phyloP scores from a whole-genome alignment of 352 stramenopile genomes.

The Phytophthora melonis region DNA sequence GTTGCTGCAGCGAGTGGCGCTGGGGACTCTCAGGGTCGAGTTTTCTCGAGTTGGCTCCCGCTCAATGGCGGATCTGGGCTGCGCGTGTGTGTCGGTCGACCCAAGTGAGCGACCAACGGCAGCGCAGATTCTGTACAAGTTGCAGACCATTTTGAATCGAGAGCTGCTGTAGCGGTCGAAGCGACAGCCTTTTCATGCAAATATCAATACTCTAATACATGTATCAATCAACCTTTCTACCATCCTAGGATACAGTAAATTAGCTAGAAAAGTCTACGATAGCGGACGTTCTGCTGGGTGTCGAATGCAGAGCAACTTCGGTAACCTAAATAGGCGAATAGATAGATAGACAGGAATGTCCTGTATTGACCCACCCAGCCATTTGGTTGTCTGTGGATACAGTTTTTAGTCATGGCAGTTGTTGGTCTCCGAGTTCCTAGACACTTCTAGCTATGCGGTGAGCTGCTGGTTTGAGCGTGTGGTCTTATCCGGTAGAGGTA shows the following conservation, averaged over 20 bases:
- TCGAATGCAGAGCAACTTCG: too few species aligned
- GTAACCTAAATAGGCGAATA: too few species aligned
- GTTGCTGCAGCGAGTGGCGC: slow-evolving; percentile 7
- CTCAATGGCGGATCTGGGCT: slow-evolving; percentile 6
- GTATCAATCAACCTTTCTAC: too few species aligned
- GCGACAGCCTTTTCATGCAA: not conserved
- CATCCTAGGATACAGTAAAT: too few species aligned
- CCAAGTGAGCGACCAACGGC: not conserved
- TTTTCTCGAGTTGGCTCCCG: slow-evolving; percentile 1
- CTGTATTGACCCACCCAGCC: not conserved
- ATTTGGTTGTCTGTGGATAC: not conserved
- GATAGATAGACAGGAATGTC: too few species aligned
- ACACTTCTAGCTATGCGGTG: not conserved
- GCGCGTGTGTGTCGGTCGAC: slow-evolving; percentile 2
- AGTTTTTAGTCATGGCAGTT: not conserved
- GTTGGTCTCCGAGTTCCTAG: not conserved
- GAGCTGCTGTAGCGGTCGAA: not conserved
- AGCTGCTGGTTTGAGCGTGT: not conserved
- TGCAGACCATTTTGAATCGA: slow-evolving; percentile 14
- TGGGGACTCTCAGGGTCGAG: not conserved
- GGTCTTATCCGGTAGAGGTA: slow-evolving; percentile 1
- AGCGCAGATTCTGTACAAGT: slow-evolving; percentile 7
- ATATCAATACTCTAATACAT: not conserved
- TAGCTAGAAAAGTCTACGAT: too few species aligned
- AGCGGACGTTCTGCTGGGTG: too few species aligned